Evolutionary conservation across 495 filamentous ascomycete species (phyloP).

Genomic region (Hypoxylon subgilvum): DNA sequence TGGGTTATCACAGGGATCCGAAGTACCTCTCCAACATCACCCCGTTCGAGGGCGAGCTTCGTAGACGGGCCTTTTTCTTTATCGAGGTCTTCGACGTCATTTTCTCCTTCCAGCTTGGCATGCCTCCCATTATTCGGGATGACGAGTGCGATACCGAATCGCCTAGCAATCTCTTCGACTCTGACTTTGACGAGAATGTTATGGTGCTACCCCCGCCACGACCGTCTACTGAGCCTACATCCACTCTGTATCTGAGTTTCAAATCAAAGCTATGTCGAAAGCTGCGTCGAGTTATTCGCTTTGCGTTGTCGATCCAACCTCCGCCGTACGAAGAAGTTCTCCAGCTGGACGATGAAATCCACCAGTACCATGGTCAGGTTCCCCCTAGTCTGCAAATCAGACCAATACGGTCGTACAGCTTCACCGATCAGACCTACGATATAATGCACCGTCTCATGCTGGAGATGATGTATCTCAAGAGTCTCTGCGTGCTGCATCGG

Average conservation of each 20-base stretch:
- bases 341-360: constrained; percentile 46
- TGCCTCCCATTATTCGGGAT: constrained; percentile 53
- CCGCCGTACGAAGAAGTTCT: constrained; percentile 44
- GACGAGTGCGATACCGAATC: constrained; percentile 53
- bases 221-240: constrained; percentile 51
- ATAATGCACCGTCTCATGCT: constrained; percentile 48
- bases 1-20: constrained; percentile 61
- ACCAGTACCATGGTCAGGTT: constrained; percentile 38
- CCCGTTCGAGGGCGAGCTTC: constrained; percentile 58
- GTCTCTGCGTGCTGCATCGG: constrained; percentile 52
- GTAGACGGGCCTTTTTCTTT: constrained; percentile 57
- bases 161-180: constrained; percentile 54
- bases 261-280: constrained; percentile 50
- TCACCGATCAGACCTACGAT: constrained; percentile 43
- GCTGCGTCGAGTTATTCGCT: constrained; percentile 47
- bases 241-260: constrained; percentile 48
- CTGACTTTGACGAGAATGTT: constrained; percentile 53
- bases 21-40: constrained; percentile 52
- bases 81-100: constrained; percentile 57
- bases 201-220: constrained; percentile 47
- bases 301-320: constrained; percentile 40
- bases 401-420: constrained; percentile 43
- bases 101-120: constrained; percentile 56
- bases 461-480: constrained; percentile 48
- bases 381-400: constrained; percentile 39